Percentiles rank a stretch among this genome's conserved stretches.
Evolutionary conservation across 441 rosid species (phyloP).

Genomic region (Jatropha podagrica): DNA sequence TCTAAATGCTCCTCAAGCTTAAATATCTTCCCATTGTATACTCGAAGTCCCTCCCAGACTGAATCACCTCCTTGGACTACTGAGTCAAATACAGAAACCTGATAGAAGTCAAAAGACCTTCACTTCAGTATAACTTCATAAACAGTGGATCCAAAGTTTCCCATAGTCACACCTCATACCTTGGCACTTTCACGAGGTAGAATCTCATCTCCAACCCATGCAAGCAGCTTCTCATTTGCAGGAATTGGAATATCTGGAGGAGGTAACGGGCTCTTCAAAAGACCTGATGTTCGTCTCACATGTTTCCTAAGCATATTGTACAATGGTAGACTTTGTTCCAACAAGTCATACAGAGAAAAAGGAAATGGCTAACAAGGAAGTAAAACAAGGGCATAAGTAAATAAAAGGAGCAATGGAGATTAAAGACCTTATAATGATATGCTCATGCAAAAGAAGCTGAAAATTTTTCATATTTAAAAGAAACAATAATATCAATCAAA

Average conservation of each 20-base stretch:
- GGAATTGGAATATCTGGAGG: constrained; percentile 80
- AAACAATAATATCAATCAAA: neutral
- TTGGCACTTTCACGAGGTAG: constrained; percentile 82
- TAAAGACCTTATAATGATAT: neutral
- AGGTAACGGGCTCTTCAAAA: constrained; percentile 47
- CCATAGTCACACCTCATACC: constrained; percentile 38
- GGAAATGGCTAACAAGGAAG: constrained; percentile 62
- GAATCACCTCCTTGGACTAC: constrained; percentile 93
- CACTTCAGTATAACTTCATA: neutral
- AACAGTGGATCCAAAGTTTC: constrained; percentile 15
- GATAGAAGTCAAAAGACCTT: constrained; percentile 12
- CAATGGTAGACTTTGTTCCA: constrained; percentile 80
- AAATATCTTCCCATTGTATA: constrained; percentile 67
- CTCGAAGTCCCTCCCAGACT: constrained; percentile 93
- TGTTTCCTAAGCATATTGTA: constrained; percentile 69
- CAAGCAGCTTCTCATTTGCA: constrained; percentile 68
- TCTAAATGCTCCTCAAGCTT: constrained; percentile 91
- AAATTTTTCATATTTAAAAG: neutral
- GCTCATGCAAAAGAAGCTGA: neutral
- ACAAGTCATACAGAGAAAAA: constrained; percentile 51
- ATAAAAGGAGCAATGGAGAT: neutral
- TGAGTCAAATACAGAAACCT: constrained; percentile 95
- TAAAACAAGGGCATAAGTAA: constrained; percentile 16
- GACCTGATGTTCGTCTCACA: constrained; percentile 44
- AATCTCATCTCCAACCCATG: constrained; percentile 92